Percentiles rank a stretch among this genome's conserved stretches.
Conservation (phyloP, 148 eudicot species). For the Vaccinium myrtillus region DNA sequence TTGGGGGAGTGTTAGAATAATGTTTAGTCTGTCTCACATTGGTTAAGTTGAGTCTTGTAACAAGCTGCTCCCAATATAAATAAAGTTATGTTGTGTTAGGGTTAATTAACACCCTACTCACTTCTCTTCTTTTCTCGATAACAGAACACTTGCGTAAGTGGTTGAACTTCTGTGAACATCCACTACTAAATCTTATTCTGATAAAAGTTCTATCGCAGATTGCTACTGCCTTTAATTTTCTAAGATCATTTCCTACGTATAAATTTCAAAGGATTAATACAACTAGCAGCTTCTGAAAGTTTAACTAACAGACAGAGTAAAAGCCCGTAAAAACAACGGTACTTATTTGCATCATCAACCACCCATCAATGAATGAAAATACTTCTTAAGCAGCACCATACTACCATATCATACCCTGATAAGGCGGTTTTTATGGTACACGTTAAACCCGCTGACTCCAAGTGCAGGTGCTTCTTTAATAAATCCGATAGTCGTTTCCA, state of each 20-base stretch:
- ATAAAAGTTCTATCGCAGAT: background rate
- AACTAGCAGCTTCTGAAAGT: background rate
- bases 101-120: too few species aligned
- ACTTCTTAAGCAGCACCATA: background rate
- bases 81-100: too few species aligned
- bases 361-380: background rate
- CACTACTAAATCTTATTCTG: conserved; percentile 5
- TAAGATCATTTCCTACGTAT: background rate
- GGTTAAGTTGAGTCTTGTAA: too few species aligned
- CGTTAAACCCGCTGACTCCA: conserved; percentile 72
- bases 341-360: background rate
- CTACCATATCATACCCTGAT: conserved; percentile 67
- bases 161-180: conserved; percentile 12
- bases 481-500: conserved; percentile 75
- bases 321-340: background rate
- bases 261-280: background rate
- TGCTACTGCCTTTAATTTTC: background rate
- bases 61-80: too few species aligned
- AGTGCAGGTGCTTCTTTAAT: conserved; percentile 84
- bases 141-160: background rate
- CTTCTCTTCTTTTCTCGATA: too few species aligned
- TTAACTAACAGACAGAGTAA: background rate
- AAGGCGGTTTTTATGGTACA: conserved; percentile 96
- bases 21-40: too few species aligned
- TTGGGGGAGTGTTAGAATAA: too few species aligned